A percentile compares a stretch with the other conserved stretches of the same genome.
Conservation (phyloP, 2,329 filamentous ascomycete genomes). For the Rhynchosporium graminicola region DNA sequence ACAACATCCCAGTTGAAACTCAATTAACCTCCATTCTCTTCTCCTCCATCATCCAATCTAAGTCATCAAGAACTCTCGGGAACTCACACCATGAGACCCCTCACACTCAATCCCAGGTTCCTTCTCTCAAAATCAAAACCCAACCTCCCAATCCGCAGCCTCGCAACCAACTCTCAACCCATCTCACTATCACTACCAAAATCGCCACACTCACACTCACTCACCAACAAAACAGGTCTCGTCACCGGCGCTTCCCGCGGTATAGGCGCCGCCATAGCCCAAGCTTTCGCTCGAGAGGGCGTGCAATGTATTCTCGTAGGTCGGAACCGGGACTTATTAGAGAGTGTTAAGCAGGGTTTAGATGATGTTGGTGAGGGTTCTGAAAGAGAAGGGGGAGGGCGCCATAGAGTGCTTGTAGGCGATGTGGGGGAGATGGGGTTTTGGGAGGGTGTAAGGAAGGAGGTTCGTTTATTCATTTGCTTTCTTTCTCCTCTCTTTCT, state of each 20-base stretch:
- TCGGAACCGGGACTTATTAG: slow-evolving; percentile 58
- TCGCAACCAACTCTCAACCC: neutral
- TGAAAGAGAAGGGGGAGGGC: slow-evolving; percentile 12
- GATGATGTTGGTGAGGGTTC: neutral
- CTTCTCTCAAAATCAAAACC: neutral
- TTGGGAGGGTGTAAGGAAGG: slow-evolving; percentile 33
- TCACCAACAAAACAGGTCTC: slow-evolving; percentile 45
- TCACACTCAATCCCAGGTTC: neutral
- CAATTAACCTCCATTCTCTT: neutral
- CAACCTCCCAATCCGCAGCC: neutral
- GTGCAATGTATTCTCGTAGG: slow-evolving; percentile 62
- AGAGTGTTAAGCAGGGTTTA: slow-evolving; percentile 56
- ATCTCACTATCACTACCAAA: neutral
- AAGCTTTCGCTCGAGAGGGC: slow-evolving; percentile 63
- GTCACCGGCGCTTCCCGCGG: slow-evolving; percentile 71
- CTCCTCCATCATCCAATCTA: neutral
- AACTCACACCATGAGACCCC: neutral
- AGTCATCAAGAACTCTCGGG: neutral
- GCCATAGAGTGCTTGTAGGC: slow-evolving; percentile 32
- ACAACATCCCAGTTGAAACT: neutral
- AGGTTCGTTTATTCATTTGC: slow-evolving; percentile 28
- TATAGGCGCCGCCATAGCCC: slow-evolving; percentile 69
- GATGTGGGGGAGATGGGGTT: slow-evolving; percentile 36
- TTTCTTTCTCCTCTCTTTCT: neutral
- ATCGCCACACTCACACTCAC: neutral